phyloP scores from a whole-genome alignment of 2,329 filamentous ascomycete genomes.

The Aspergillus sp. region DNA sequence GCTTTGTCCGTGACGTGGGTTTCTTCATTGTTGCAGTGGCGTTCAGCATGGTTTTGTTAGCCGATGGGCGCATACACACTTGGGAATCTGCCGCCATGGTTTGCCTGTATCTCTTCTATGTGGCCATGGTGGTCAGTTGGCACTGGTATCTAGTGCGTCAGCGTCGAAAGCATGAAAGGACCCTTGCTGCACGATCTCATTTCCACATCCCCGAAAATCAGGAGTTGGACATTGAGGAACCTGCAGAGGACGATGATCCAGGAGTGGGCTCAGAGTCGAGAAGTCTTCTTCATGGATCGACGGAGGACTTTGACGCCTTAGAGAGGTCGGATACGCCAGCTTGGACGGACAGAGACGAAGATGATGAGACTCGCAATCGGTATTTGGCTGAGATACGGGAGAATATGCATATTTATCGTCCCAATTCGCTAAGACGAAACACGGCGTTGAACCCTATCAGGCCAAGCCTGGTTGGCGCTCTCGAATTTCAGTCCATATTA shows the following conservation, averaged over 20 bases:
- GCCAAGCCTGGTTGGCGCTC: conserved; percentile 82
- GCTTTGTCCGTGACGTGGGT: conserved; percentile 81
- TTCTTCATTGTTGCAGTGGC: conserved; percentile 84
- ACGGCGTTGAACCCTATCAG: conserved; percentile 70
- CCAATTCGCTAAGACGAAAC: conserved; percentile 58
- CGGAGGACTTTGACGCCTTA: conserved; percentile 56
- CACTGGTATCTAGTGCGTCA: conserved; percentile 72
- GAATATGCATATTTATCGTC: conserved; percentile 81
- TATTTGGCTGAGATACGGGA: conserved; percentile 74
- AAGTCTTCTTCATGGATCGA: conserved; percentile 40
- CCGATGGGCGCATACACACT: conserved; percentile 71
- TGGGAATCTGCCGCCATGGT: conserved; percentile 94
- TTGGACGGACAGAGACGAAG: conserved; percentile 48
- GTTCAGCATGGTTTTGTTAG: conserved; percentile 80
- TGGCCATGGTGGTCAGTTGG: conserved; percentile 78
- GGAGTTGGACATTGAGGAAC: conserved; percentile 49
- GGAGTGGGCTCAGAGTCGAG: conserved; percentile 38
- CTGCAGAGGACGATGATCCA: conserved; percentile 49
- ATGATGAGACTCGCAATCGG: conserved; percentile 48
- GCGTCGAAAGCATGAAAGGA: conserved; percentile 54
- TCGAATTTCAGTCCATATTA: conserved; percentile 87
- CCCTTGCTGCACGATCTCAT: conserved; percentile 65
- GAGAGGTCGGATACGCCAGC: conserved; percentile 44
- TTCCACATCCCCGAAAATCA: conserved; percentile 56
- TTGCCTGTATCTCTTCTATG: conserved; percentile 82